phyloP scores from a whole-genome alignment of 176 grass and related monocot genomes.

The Triticum dicoccoides region DNA sequence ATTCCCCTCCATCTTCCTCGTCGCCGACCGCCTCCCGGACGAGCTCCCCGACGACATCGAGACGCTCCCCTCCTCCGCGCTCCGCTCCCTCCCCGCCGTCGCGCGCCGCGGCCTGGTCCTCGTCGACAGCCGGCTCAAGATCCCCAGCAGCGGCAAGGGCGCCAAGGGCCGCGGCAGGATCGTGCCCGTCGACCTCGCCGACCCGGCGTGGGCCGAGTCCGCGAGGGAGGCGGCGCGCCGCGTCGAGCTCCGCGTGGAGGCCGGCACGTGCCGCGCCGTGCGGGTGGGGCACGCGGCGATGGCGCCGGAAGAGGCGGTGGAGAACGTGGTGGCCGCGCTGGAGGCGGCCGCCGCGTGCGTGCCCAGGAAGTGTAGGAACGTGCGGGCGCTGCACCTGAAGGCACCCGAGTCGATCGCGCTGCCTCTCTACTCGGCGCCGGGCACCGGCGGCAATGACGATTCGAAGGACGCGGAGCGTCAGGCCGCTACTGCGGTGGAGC shows the following conservation, averaged over 20 bases:
- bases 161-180: slow-evolving; percentile 21
- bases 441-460: neutral
- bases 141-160: slow-evolving; percentile 26
- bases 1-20: slow-evolving; percentile 41
- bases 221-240: slow-evolving; percentile 30
- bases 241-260: slow-evolving; percentile 42
- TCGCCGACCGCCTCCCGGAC: slow-evolving; percentile 36
- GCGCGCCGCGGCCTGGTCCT: slow-evolving; percentile 54
- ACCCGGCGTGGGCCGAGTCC: slow-evolving; percentile 36
- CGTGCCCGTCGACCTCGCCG: slow-evolving; percentile 43
- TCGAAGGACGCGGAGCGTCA: neutral
- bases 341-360: slow-evolving; percentile 49
- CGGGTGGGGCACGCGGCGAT: slow-evolving; percentile 43
- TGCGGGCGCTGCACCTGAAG: slow-evolving; percentile 60
- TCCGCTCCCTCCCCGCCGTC: slow-evolving; percentile 36
- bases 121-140: slow-evolving; percentile 38
- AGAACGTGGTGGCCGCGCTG: slow-evolving; percentile 54
- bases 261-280: slow-evolving; percentile 52
- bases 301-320: slow-evolving; percentile 21
- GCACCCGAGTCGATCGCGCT: slow-evolving; percentile 52
- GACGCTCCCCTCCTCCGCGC: slow-evolving; percentile 34
- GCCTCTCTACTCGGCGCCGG: slow-evolving; percentile 40
- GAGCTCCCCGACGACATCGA: slow-evolving; percentile 38
- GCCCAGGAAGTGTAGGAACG: slow-evolving; percentile 70
- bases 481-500: neutral